Conservation (phyloP, 345 rosid genomes). For the Pelargonium nanum region DNA sequence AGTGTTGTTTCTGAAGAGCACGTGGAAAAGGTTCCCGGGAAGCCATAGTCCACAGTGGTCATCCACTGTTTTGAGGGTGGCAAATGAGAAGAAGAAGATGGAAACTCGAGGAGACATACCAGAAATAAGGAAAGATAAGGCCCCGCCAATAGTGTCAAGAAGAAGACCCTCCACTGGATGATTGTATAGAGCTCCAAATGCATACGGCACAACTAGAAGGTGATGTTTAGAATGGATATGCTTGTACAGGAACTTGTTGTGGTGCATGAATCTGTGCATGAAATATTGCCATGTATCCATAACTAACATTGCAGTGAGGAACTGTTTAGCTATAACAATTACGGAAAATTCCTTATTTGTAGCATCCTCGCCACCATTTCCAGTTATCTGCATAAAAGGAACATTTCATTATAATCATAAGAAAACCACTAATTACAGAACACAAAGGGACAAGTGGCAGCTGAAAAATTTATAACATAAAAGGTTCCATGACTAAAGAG, state of each 20-base stretch:
- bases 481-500: too few species aligned
- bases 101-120: conserved; percentile 83
- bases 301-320: conserved; percentile 55
- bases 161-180: conserved; percentile 78
- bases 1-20: conserved; percentile 64
- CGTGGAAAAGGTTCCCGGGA: conserved; percentile 71
- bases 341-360: conserved; percentile 31
- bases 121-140: conserved; percentile 64
- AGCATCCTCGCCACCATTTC: conserved; percentile 32
- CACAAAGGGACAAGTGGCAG: too few species aligned
- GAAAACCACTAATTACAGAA: too few species aligned
- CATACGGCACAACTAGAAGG: conserved; percentile 74
- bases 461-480: too few species aligned
- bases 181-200: conserved; percentile 75
- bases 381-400: conserved; percentile 48
- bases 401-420: not conserved
- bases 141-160: conserved; percentile 70
- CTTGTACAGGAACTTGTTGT: conserved; percentile 69
- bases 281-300: conserved; percentile 86
- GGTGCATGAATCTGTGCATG: conserved; percentile 76
- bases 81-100: conserved; percentile 78
- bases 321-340: conserved; percentile 50
- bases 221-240: conserved; percentile 80
- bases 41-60: conserved; percentile 82
- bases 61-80: conserved; percentile 75